Percentiles rank a stretch among this genome's conserved stretches.
Evolutionary conservation across 495 filamentous ascomycete species (phyloP).

Genomic region (Lindgomyces ingoldianus): DNA sequence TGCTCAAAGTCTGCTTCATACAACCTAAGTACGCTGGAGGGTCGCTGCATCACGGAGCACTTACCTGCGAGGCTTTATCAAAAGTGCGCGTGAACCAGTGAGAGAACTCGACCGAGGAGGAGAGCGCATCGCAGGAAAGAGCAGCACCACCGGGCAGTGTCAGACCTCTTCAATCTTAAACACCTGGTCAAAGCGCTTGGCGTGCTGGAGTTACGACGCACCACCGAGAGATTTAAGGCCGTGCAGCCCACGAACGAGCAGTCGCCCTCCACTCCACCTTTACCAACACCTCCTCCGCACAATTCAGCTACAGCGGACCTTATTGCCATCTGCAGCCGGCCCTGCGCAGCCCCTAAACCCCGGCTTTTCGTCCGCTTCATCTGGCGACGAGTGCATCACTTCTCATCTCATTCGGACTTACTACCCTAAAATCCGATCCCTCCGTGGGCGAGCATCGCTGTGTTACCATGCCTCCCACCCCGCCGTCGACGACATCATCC

Average conservation of each 20-base stretch:
- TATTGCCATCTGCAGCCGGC: background rate
- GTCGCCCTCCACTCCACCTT: conserved; percentile 17
- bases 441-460: conserved; percentile 5
- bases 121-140: conserved; percentile 10
- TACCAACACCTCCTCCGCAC: too few species aligned
- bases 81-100: background rate
- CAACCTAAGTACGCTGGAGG: conserved; percentile 13
- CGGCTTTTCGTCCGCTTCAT: conserved; percentile 4
- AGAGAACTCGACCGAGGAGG: conserved; percentile 1
- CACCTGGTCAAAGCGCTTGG: conserved; percentile 1
- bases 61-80: conserved; percentile 2
- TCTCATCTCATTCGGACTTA: conserved; percentile 30
- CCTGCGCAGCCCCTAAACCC: conserved; percentile 12
- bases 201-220: conserved; percentile 35
- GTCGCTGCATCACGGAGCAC: background rate
- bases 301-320: too few species aligned
- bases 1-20: conserved; percentile 2
- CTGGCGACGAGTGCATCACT: conserved; percentile 3
- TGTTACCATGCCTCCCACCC: conserved; percentile 76
- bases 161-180: conserved; percentile 5
- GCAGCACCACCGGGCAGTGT: background rate
- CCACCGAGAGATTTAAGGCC: conserved; percentile 35
- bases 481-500: conserved; percentile 82
- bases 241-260: conserved; percentile 10
- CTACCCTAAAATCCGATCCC: conserved; percentile 33